Evolutionary conservation across 1,284 basidiomycete species (phyloP), one percentile per base, ranked within the genome.

Genomic region (Papiliotrema laurentii): DNA sequence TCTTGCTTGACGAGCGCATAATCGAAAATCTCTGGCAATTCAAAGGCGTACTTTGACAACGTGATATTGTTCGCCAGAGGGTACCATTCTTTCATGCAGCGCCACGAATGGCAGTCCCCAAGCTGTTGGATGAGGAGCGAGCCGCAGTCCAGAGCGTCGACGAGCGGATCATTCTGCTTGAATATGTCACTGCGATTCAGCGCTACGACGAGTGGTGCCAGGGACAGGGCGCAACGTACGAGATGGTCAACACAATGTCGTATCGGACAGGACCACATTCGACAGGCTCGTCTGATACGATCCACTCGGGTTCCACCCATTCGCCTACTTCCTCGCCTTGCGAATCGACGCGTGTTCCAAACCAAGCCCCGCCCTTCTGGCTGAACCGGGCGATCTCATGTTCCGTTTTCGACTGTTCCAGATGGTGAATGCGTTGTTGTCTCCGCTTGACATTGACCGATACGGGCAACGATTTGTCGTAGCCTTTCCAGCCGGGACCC

Each of bases 21-120:
- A n/a, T 58, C 56, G 50, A 74, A 75, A n/a, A 74, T 49, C 39
- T 75, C 73, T 19, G 54, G 53, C 24, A 73, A 64, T 53, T 74
- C 72, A 48, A 73, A 73, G 4, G 69, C 72, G 57, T 75, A 75
- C 43, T 73, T 74, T 5, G 71, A 66, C n/a, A 73, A 57, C 11
- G 73, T 75, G 49, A 75, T 70, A 50, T 75, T 74, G 51, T 65
- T 68, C 28, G 66, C 59, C 18, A 66, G 61, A 2, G 69, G 71
- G 49, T 72, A 73, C 73, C 73, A 74, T 55, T 73, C 71, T 45
- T 65, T 56, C 26, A 66, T 45, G 50, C 70, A 71, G 18, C 65
- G 59, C 18, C 59, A 55, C 26, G 58, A 55, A 46, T 74, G 70
- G 42, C 71, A 73, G 50, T 74, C 73, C 16, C 70, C 72, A 0